These are phyloP conservation scores for Eimeria sp. DNA, from an alignment of 169 alveolate species.

Conservation along the genomic window DNA sequence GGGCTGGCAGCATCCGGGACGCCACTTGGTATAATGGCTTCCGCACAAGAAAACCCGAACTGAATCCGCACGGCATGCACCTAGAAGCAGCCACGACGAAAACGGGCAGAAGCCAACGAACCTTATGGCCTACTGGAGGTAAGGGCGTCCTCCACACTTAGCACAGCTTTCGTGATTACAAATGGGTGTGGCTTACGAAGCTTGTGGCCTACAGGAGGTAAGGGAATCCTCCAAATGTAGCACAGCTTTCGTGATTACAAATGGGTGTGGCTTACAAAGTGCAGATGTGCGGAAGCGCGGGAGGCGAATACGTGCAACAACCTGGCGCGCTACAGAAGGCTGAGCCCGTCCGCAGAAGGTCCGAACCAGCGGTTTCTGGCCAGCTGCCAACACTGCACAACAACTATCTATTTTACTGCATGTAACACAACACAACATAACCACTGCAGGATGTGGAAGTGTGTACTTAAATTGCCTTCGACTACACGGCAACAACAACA, in stretches of 20 bases:
- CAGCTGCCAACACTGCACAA: conserved; percentile 51
- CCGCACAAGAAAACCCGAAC: not conserved
- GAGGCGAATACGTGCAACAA: not conserved
- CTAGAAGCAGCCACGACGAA: conserved; percentile 19
- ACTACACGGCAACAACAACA: conserved; percentile 45
- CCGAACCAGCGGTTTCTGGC: conserved; percentile 1
- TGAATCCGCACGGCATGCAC: conserved; percentile 18
- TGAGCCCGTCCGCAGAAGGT: not conserved
- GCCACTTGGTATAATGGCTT: not conserved
- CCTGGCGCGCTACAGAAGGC: conserved; percentile 29
- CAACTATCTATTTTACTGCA: conserved; percentile 4
- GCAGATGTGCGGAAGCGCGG: conserved; percentile 12
- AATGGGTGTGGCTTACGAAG: not conserved
- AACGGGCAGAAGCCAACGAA: conserved; percentile 53
- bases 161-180: conserved; percentile 5
- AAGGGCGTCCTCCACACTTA: conserved; percentile 26
- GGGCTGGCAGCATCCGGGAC: not conserved
- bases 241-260: conserved; percentile 3
- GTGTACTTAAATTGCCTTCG: not conserved
- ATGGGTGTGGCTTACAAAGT: conserved; percentile 9
- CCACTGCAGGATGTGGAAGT: conserved; percentile 6
- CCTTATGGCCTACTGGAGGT: conserved; percentile 39
- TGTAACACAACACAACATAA: conserved; percentile 13
- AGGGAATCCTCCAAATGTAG: conserved; percentile 18
- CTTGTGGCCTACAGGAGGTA: conserved; percentile 37